Conservation (phyloP, 768 basidiomycete genomes). For the Trametopsis cervina region DNA sequence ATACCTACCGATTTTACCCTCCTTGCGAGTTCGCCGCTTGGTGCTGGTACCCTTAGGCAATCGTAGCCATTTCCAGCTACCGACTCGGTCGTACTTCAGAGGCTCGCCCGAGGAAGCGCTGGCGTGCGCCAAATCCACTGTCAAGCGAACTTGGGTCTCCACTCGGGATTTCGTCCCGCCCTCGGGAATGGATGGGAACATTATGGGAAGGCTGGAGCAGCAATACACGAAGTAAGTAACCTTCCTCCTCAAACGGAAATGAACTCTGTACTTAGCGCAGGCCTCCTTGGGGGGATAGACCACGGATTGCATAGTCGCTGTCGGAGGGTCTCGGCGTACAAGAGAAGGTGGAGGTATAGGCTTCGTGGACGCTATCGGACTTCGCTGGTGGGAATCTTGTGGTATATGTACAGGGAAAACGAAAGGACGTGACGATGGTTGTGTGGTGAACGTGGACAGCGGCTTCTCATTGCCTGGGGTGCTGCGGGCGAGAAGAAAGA, state of each 20-base stretch:
- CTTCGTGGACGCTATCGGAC: conserved; percentile 43
- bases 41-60: conserved; percentile 78
- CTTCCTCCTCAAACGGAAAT: conserved; percentile 3
- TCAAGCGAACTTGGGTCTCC: conserved; percentile 89
- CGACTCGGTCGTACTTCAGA: conserved; percentile 68
- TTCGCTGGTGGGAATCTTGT: conserved; percentile 21
- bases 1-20: conserved; percentile 67
- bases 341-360: conserved; percentile 58
- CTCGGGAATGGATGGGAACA: conserved; percentile 79
- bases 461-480: conserved; percentile 5
- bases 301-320: conserved; percentile 47
- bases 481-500: conserved; percentile 2
- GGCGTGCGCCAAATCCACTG: conserved; percentile 69
- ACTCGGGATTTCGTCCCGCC: conserved; percentile 85
- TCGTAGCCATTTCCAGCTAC: conserved; percentile 86
- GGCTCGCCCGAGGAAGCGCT: conserved; percentile 53
- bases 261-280: conserved; percentile 58
- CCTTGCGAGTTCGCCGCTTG: conserved; percentile 78
- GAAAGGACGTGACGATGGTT: conserved; percentile 2
- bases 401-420: conserved; percentile 2
- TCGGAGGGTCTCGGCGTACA: conserved; percentile 44
- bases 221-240: conserved; percentile 1
- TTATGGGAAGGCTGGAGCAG: conserved; percentile 58
- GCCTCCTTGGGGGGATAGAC: conserved; percentile 67
- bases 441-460: neutral